A percentile compares a stretch with the other conserved stretches of the same genome.
Evolutionary conservation across 2,329 filamentous ascomycete genomes (phyloP).

Genomic region (Blastomyces parvus): DNA sequence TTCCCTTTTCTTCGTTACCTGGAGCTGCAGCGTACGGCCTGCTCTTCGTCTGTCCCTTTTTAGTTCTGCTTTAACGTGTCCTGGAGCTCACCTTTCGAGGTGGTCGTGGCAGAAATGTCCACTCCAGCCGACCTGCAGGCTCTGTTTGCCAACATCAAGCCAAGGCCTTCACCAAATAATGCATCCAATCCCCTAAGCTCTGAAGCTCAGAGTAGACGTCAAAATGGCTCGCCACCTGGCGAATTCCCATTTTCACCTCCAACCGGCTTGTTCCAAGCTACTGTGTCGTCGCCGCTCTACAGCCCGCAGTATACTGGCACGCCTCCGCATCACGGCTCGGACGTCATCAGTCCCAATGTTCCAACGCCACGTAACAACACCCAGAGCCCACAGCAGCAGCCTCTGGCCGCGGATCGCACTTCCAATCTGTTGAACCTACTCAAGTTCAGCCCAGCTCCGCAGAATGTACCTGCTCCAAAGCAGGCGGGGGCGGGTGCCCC

Average conservation of each 20-base stretch:
- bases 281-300: constrained; percentile 49
- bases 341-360: constrained; percentile 49
- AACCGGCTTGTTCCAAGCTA: constrained; percentile 44
- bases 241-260: constrained; percentile 26
- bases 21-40: constrained; percentile 15
- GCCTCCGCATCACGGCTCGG: constrained; percentile 48
- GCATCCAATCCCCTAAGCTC: constrained; percentile 23
- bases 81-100: constrained; percentile 17
- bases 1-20: constrained; percentile 13
- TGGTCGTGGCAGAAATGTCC: constrained; percentile 39
- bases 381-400: constrained; percentile 30
- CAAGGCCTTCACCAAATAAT: constrained; percentile 30
- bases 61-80: constrained; percentile 25
- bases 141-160: constrained; percentile 38
- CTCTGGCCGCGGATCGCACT: constrained; percentile 40
- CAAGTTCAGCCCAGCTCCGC: constrained; percentile 49
- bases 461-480: constrained; percentile 14
- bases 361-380: constrained; percentile 35
- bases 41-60: constrained; percentile 21
- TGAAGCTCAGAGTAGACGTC: constrained; percentile 18
- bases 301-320: constrained; percentile 46
- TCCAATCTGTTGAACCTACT: constrained; percentile 55
- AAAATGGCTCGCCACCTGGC: constrained; percentile 26
- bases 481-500: constrained; percentile 22
- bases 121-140: constrained; percentile 39